phyloP scores from a whole-genome alignment of 306 rosid species.

The Amphicarpaea edgeworthii region DNA sequence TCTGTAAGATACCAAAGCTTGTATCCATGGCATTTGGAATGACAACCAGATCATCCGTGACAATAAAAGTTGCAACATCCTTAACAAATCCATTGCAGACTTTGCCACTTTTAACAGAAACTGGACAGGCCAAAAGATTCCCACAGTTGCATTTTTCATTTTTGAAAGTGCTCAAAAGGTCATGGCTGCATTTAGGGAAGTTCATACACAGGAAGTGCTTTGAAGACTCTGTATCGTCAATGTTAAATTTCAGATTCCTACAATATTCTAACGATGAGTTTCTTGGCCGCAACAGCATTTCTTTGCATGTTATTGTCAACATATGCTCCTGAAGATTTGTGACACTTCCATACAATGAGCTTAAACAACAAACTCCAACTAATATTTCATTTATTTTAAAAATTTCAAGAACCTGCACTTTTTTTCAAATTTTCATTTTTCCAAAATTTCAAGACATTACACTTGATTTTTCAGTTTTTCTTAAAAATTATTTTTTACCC shows the following conservation, averaged over 20 bases:
- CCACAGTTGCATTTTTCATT: background rate
- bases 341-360: conserved; percentile 22
- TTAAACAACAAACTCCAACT: background rate
- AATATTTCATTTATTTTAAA: no score
- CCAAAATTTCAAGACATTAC: no score
- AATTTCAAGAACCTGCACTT: no score
- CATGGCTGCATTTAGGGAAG: background rate
- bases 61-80: background rate
- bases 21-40: background rate
- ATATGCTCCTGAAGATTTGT: background rate
- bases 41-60: conserved; percentile 10
- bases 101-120: background rate
- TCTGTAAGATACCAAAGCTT: background rate
- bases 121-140: background rate
- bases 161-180: background rate
- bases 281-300: conserved; percentile 11
- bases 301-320: background rate
- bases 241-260: background rate
- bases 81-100: background rate
- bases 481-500: no score
- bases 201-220: conserved; percentile 2
- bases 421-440: no score
- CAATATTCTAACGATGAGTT: background rate
- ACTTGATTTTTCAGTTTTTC: no score
- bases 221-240: background rate